Percentiles rank a stretch among this genome's conserved stretches.
These are phyloP conservation scores for Leptographium flavum DNA, from an alignment of 2,329 filamentous ascomycete species.

Conservation along the genomic window DNA sequence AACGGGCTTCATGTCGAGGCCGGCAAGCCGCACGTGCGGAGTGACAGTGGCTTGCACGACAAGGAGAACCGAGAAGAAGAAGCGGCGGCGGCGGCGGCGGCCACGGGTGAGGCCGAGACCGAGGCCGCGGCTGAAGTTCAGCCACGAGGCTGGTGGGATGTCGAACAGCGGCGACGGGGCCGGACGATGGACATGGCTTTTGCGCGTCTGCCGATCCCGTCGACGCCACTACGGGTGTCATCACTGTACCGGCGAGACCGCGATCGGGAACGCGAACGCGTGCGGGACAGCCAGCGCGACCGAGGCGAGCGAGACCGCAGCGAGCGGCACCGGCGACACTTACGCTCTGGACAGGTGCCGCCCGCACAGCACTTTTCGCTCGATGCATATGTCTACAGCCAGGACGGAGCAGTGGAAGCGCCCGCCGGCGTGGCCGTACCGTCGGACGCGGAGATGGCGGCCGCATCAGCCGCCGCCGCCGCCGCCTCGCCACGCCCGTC, in stretches of 20 bases:
- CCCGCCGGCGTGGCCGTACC: slow-evolving; percentile 10
- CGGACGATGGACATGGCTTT: not conserved
- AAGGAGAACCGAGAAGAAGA: not conserved
- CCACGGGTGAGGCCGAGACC: too few relatives aligned
- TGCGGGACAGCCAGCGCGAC: too few relatives aligned
- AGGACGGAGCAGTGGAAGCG: slow-evolving; percentile 10
- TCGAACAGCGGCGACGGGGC: not conserved
- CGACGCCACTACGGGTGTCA: not conserved
- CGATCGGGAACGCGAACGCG: not conserved
- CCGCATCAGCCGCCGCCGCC: not conserved
- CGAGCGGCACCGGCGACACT: not conserved
- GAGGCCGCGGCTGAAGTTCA: not conserved
- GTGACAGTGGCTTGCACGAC: not conserved
- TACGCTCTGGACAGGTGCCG: not conserved
- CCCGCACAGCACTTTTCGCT: slow-evolving; percentile 3
- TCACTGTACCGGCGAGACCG: not conserved
- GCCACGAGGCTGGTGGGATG: not conserved
- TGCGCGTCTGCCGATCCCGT: not conserved
- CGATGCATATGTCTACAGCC: slow-evolving; percentile 16
- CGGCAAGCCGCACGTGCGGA: not conserved
- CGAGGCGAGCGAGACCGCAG: not conserved
- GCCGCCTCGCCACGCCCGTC: slow-evolving; percentile 13
- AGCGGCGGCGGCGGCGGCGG: not conserved
- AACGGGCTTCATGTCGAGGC: not conserved
- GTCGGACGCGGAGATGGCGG: slow-evolving; percentile 5